Evolutionary conservation across 139 green algal genomes (phyloP), one percentile per base, ranked within the genome.

Genomic region (Chlamydomonas schloesseri): DNA sequence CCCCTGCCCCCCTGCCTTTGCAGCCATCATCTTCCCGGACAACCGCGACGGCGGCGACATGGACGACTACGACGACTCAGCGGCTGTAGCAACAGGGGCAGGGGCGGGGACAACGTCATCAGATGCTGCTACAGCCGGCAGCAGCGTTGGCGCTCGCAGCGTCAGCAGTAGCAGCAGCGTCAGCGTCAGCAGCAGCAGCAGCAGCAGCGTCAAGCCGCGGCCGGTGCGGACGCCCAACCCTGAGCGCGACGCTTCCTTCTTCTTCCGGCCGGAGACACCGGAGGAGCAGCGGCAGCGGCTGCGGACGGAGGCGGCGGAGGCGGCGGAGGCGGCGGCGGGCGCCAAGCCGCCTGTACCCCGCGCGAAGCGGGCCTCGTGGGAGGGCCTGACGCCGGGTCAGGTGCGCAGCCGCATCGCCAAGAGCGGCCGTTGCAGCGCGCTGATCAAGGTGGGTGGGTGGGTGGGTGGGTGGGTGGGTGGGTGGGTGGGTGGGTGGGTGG

Each of bases 391-490:
- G 18, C 87, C 90, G 20, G 87, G 34, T 15, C 47, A 78, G 58
- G 67, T 88, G 33, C 53, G 73, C 10, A 46, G 64, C 21, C 81
- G 73, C 64, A 89, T 93, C 13, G 90, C 84, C 47, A 90, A 84
- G 68, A 31, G 60, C 36, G 87, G 87, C 24, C 90, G 86, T 29
- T 93, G 90, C 84, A 91, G 83, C 71, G 94, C 88, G 0, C 85
- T 97, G 26, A 70, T 96, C 69, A 96, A 93, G 82, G 87, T 90
- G 71, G 3, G 76, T 60, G 10, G 60, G 11, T 23, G 37, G 9
- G 65, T 9, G 69, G 42, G 69, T 17, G 24, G 46, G 62, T 28
- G 60, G n/a, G 46, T 13, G 76, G 33, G 1, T 24, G 36, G 68
- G 28, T 29, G 14, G 17, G 57, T 15, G 57, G 57, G 28, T 15